These are phyloP conservation scores for Mucor sp. DNA, from an alignment of 371 early-diverging fungal genomes.

Conservation along the genomic window DNA sequence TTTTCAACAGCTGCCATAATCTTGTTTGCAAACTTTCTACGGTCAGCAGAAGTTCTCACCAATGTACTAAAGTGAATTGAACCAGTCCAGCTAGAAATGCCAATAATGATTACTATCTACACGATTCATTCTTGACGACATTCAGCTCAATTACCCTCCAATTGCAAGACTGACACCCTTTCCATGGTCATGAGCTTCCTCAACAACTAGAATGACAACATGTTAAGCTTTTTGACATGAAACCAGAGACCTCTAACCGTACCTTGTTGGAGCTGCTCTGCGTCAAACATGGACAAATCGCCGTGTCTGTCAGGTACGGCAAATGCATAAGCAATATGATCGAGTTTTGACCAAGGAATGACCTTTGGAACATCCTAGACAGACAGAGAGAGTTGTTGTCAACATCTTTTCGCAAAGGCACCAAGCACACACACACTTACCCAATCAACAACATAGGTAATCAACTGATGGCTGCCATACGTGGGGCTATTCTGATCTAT, in stretches of 20 bases:
- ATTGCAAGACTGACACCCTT: constrained; percentile 32
- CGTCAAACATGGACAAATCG: constrained; percentile 27
- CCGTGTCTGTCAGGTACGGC: constrained; percentile 38
- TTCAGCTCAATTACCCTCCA: constrained; percentile 24
- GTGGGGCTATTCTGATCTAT: constrained; percentile 6
- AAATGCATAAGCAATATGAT: constrained; percentile 47
- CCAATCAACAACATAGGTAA: constrained; percentile 50
- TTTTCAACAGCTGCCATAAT: constrained; percentile 29
- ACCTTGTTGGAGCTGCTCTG: constrained; percentile 13
- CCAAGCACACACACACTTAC: neutral
- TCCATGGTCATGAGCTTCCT: constrained; percentile 24
- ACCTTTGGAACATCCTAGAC: constrained; percentile 27
- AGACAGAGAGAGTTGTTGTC: too few species aligned
- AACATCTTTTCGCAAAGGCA: neutral
- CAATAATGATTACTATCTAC: too few species aligned
- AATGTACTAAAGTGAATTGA: constrained; percentile 25
- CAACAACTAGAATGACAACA: constrained; percentile 15
- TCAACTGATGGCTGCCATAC: constrained; percentile 21
- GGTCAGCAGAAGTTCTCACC: constrained; percentile 14
- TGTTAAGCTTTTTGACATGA: neutral
- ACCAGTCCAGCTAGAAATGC: constrained; percentile 31
- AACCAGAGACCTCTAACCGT: neutral
- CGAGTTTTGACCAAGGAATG: constrained; percentile 44
- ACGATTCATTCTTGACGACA: neutral
- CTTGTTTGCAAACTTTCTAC: constrained; percentile 20